Percentiles rank a stretch among this genome's conserved stretches.
phyloP scores from a whole-genome alignment of 257 asterid genomes.

The Penstemon barbatus region DNA sequence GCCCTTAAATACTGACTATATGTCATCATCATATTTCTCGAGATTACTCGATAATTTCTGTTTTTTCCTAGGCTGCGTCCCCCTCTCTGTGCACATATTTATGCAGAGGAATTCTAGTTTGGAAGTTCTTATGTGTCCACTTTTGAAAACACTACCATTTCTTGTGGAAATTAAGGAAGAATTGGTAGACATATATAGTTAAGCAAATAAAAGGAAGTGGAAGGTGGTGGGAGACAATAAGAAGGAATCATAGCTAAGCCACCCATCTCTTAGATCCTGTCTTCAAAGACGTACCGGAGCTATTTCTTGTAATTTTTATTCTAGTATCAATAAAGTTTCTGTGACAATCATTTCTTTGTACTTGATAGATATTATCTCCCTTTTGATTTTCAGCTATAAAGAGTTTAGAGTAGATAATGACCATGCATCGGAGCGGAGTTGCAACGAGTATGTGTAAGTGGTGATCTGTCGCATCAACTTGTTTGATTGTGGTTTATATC shows the following conservation, averaged over 20 bases:
- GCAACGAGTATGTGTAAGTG: no score
- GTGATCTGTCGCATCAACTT: no score
- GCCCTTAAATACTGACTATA: constrained; percentile 26
- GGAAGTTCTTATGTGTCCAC: constrained; percentile 27
- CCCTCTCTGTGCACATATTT: constrained; percentile 19
- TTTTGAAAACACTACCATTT: constrained; percentile 23
- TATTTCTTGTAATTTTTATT: neutral
- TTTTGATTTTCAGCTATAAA: no score
- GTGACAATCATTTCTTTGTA: no score
- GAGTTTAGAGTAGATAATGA: no score
- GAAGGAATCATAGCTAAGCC: neutral
- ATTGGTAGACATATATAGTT: constrained; percentile 11
- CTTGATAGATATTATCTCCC: no score
- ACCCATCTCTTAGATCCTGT: constrained; percentile 5
- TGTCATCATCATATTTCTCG: constrained; percentile 27
- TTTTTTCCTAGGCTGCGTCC: constrained; percentile 28
- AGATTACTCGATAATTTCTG: constrained; percentile 29
- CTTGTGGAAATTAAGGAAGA: constrained; percentile 23
- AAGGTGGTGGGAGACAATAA: constrained; percentile 25
- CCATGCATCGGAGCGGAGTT: no score
- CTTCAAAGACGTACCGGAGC: constrained; percentile 2
- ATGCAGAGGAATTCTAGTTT: constrained; percentile 21
- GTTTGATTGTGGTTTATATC: no score
- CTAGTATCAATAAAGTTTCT: no score
- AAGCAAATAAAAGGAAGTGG: constrained; percentile 33